Evolutionary conservation across 192 early-diverging fungal genomes (phyloP), one percentile per base, ranked within the genome.

Genomic region (Linnemannia schmuckeri): DNA sequence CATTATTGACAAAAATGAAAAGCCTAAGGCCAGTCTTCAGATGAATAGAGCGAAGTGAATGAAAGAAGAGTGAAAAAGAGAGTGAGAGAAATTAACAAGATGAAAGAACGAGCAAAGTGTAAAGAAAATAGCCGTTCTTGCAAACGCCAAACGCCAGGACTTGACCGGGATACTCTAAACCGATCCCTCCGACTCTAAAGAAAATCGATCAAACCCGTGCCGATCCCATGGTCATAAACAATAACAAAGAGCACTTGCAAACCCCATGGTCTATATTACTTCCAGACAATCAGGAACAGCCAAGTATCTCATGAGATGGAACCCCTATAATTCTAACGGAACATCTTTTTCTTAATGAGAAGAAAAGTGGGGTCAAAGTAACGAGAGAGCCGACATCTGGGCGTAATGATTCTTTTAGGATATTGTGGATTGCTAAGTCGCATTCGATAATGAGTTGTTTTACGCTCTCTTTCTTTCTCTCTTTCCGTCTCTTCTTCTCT

Each of bases 331-430:
- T 52, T 52, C 49, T 18, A 52, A 18, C 49, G 18, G 49, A 52
- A 44, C 42, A 10, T 44, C 42, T 44, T 44, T 44, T 44, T 44
- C 42, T 44, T 52, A 66, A 66, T 66, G n/a, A 61, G 7, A 66
- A 8, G 55, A 27, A 61, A 61, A 30, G 61, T 66, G 61, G 61
- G 61, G 61, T 66, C 30, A 66, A 66, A 66, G 61, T 66, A 66
- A 66, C 2, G 47, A 52, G 49, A 52, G 57, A 61, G 57, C n/a
- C 61, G 13, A 35, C 0, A 18, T 66, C 37, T 33, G 61, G 61
- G 61, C 61, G 61, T 66, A 66, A 15, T 66, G n/a, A 1, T 30
- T 27, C 22, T 1, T 63, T 27, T 63, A 30, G n/a, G 61, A 8
- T 13, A 66, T 10, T 57, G 8, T 57, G 55, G 61, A 66, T 66